Conservation (phyloP, 2,329 filamentous ascomycete species). For the Passalora sequoiae region DNA sequence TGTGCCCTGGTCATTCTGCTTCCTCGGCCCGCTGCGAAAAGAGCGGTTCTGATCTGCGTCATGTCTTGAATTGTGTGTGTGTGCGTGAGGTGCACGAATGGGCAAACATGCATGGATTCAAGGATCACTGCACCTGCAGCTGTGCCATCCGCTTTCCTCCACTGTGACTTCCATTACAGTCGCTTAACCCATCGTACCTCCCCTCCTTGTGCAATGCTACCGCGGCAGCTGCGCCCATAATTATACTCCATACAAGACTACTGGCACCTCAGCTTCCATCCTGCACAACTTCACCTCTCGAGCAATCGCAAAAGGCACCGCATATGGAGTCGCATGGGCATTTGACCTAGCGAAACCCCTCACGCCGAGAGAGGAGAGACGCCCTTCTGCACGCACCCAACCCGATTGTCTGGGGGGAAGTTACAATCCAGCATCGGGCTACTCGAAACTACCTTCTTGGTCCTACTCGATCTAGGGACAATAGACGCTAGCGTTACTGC, state of each 20-base stretch:
- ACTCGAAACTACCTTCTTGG: neutral
- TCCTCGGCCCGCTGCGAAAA: neutral
- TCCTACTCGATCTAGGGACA: neutral
- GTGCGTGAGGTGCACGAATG: neutral
- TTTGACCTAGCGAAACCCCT: no score
- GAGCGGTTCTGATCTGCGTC: neutral
- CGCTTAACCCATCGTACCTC: neutral
- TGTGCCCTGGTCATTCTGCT: neutral
- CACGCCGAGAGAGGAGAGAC: no score
- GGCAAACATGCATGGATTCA: neutral
- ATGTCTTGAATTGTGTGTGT: neutral
- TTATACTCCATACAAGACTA: neutral
- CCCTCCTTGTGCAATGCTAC: neutral
- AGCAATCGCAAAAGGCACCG: no score
- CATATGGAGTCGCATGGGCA: no score
- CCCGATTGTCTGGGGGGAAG: neutral
- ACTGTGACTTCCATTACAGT: neutral
- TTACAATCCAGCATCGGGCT: neutral
- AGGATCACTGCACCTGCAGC: no score
- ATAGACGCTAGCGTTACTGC: no score
- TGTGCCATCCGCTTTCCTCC: no score
- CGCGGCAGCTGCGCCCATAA: neutral
- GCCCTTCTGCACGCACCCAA: neutral
- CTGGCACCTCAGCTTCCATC: neutral
- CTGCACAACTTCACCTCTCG: neutral